Conservation (phyloP, 2,329 filamentous ascomycete genomes). For the Diaporthe caulivora region DNA sequence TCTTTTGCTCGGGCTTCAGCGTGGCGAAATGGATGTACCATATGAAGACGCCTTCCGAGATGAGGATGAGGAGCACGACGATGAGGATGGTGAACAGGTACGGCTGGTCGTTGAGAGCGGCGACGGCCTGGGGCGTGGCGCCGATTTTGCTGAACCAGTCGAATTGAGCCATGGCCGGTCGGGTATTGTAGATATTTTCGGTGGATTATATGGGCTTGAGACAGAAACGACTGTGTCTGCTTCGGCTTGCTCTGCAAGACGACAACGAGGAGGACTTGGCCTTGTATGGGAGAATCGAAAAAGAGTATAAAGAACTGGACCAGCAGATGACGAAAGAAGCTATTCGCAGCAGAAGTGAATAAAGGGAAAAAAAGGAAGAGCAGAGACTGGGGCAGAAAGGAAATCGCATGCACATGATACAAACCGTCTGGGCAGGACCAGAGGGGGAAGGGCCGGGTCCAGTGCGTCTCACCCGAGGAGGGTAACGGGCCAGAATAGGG, state of each 20-base stretch:
- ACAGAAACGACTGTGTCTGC: constrained; percentile 29
- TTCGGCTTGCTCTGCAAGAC: constrained; percentile 39
- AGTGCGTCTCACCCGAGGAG: constrained; percentile 26
- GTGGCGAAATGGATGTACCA: constrained; percentile 73
- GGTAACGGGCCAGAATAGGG: constrained; percentile 21
- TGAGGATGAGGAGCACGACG: constrained; percentile 64
- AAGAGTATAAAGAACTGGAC: constrained; percentile 38
- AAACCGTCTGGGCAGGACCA: constrained; percentile 27
- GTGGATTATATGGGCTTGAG: not conserved
- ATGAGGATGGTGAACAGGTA: constrained; percentile 69
- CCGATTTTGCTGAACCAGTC: constrained; percentile 69
- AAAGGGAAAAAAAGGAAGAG: constrained; percentile 34
- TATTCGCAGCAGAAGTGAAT: constrained; percentile 27
- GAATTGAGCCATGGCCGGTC: constrained; percentile 62
- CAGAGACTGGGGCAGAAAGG: constrained; percentile 35
- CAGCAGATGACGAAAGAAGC: constrained; percentile 38
- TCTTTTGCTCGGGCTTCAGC: constrained; percentile 71
- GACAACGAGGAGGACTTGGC: not conserved
- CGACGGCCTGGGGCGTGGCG: constrained; percentile 69
- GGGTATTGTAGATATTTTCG: not conserved
- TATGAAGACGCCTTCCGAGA: constrained; percentile 59
- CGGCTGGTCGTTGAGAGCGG: constrained; percentile 72
- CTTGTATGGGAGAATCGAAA: constrained; percentile 17
- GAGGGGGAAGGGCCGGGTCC: constrained; percentile 12
- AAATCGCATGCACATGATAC: constrained; percentile 13